Conservation (phyloP, 192 early-diverging fungal species). For the Coemansia sp. region DNA sequence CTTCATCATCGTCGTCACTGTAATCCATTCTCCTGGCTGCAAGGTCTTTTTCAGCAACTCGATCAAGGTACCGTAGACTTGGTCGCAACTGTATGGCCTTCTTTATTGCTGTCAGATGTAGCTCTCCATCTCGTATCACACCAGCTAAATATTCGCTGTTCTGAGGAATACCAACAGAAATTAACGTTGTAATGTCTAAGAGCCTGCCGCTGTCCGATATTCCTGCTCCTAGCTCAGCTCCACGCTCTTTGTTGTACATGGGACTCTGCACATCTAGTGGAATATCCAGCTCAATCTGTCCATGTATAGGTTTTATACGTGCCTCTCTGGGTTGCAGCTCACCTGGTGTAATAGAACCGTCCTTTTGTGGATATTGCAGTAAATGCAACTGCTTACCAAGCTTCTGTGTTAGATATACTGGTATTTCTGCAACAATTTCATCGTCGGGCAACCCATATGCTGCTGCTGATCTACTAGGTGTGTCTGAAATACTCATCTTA, state of each 20-base stretch:
- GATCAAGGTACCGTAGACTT: slow-evolving; percentile 85
- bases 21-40: slow-evolving; percentile 67
- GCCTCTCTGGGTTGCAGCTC: slow-evolving; percentile 59
- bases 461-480: slow-evolving; percentile 17
- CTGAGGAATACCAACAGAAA: slow-evolving; percentile 73
- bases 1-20: slow-evolving; percentile 70
- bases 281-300: slow-evolving; percentile 81
- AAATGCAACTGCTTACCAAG: slow-evolving; percentile 71
- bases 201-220: slow-evolving; percentile 69
- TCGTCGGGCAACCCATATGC: slow-evolving; percentile 58
- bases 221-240: slow-evolving; percentile 73
- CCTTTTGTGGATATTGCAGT: slow-evolving; percentile 78
- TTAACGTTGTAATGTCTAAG: slow-evolving; percentile 79
- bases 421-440: slow-evolving; percentile 71
- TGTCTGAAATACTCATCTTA: background rate
- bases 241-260: slow-evolving; percentile 76
- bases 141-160: slow-evolving; percentile 84
- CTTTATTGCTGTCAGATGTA: slow-evolving; percentile 82
- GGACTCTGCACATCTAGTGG: slow-evolving; percentile 69
- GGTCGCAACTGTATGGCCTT: slow-evolving; percentile 82
- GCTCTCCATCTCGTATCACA: slow-evolving; percentile 71
- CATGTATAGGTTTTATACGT: slow-evolving; percentile 81
- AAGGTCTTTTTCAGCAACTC: slow-evolving; percentile 75
- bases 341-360: slow-evolving; percentile 43
- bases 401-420: slow-evolving; percentile 73